Percentiles rank a stretch among this genome's conserved stretches.
Evolutionary conservation across 1,284 basidiomycete genomes (phyloP).

Genomic region (Fistulinella staudtii): DNA sequence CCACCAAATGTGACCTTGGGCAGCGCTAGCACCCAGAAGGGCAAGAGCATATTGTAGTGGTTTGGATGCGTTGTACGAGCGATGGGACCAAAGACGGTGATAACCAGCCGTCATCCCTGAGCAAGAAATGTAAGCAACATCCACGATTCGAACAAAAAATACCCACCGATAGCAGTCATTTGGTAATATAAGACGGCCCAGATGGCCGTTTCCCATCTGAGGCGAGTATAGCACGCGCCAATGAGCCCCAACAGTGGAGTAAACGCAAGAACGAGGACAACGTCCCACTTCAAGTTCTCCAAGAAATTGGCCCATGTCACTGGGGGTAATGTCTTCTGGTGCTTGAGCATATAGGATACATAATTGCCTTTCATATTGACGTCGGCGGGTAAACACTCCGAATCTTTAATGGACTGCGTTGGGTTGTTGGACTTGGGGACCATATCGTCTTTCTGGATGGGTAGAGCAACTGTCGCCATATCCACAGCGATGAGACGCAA

Average conservation of each 20-base stretch:
- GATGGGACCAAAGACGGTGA: conserved; percentile 91
- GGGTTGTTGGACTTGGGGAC: conserved; percentile 2
- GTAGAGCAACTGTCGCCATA: conserved; percentile 25
- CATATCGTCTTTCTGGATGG: conserved; percentile 16
- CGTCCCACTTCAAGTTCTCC: conserved; percentile 74
- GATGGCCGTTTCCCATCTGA: conserved; percentile 64
- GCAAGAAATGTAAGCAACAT: background rate
- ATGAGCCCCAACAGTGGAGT: conserved; percentile 70
- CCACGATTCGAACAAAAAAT: conserved; percentile 1
- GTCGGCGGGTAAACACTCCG: conserved; percentile 51
- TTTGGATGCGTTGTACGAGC: conserved; percentile 83
- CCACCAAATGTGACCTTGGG: conserved; percentile 91
- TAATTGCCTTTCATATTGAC: conserved; percentile 85
- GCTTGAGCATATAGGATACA: conserved; percentile 79
- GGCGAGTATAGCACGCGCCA: conserved; percentile 58
- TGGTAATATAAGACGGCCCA: conserved; percentile 82
- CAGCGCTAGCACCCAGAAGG: conserved; percentile 78
- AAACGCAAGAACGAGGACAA: conserved; percentile 59
- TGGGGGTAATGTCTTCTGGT: conserved; percentile 72
- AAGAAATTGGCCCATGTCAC: conserved; percentile 65
- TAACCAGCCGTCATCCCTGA: conserved; percentile 75
- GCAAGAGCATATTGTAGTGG: conserved; percentile 80
- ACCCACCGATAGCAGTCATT: conserved; percentile 74
- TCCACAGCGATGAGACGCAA: too few relatives aligned
- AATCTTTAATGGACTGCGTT: conserved; percentile 27